A percentile compares a stretch with the other conserved stretches of the same genome.
These are phyloP conservation scores for Cyclocybe aegerita DNA, from an alignment of 768 basidiomycete genomes.

Conservation along the genomic window DNA sequence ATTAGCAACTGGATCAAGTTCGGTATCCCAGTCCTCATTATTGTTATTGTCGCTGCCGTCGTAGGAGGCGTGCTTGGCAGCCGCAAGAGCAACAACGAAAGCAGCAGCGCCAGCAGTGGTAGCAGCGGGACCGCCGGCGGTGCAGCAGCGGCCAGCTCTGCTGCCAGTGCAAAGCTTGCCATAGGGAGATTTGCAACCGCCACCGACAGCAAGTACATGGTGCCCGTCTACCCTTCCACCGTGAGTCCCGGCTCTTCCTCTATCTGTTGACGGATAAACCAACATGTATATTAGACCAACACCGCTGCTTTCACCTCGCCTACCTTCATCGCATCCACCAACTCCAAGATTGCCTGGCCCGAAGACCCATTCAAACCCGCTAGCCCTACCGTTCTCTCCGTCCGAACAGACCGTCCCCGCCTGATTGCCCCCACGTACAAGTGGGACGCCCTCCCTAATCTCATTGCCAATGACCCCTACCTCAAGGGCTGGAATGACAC, in stretches of 20 bases:
- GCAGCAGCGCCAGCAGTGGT: conserved; percentile 35
- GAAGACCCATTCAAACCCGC: conserved; percentile 72
- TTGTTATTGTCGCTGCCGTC: conserved; percentile 66
- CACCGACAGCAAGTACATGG: conserved; percentile 75
- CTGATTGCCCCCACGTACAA: conserved; percentile 91
- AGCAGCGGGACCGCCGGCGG: conserved; percentile 38
- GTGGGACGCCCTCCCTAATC: conserved; percentile 76
- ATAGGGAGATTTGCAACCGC: conserved; percentile 71
- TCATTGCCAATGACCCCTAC: conserved; percentile 86
- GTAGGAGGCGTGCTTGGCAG: conserved; percentile 82
- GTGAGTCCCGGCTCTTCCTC: conserved; percentile 46
- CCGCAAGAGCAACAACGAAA: conserved; percentile 45
- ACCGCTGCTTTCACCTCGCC: conserved; percentile 68
- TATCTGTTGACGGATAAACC: conserved; percentile 1
- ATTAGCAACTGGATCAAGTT: conserved; percentile 75
- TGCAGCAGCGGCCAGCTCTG: conserved; percentile 52
- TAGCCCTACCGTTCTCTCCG: conserved; percentile 54
- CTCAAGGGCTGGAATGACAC: conserved; percentile 85
- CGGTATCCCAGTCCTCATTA: conserved; percentile 63
- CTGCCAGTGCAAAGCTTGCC: conserved; percentile 56
- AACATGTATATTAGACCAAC: conserved; percentile 56
- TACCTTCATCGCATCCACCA: conserved; percentile 63
- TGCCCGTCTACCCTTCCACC: conserved; percentile 87
- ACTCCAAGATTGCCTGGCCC: conserved; percentile 68
- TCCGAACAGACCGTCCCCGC: conserved; percentile 82